A percentile compares a stretch with the other conserved stretches of the same genome.
Conservation (phyloP, 768 basidiomycete species). For the Tremella yokohamensis region DNA sequence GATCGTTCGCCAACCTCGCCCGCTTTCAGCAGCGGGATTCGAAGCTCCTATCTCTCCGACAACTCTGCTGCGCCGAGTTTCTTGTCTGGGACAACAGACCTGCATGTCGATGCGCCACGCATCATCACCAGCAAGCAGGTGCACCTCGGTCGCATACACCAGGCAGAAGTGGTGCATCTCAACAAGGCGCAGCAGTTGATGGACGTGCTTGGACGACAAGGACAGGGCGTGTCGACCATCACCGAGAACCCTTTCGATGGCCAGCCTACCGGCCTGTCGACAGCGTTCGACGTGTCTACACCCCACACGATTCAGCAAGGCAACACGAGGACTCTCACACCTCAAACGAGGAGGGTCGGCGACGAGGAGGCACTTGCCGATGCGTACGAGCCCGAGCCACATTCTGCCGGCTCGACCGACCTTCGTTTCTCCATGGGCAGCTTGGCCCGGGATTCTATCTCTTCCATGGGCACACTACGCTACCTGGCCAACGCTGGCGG, state of each 20-base stretch:
- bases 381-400: slow-evolving; percentile 8
- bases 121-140: slow-evolving; percentile 48
- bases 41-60: slow-evolving; percentile 35
- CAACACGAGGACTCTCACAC: slow-evolving; percentile 13
- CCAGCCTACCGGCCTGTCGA: neutral
- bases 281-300: slow-evolving; percentile 1
- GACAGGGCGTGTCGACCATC: neutral
- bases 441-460: slow-evolving; percentile 33
- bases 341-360: slow-evolving; percentile 7
- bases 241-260: slow-evolving; percentile 6
- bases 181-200: neutral
- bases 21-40: neutral
- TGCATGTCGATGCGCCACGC: slow-evolving; percentile 44
- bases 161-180: slow-evolving; percentile 47
- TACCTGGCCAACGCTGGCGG: slow-evolving; percentile 26
- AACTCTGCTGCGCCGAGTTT: slow-evolving; percentile 32
- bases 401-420: slow-evolving; percentile 26
- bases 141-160: slow-evolving; percentile 43
- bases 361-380: slow-evolving; percentile 1
- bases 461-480: slow-evolving; percentile 34
- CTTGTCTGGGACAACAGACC: slow-evolving; percentile 41
- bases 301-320: neutral
- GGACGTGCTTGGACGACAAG: neutral
- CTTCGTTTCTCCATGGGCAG: slow-evolving; percentile 51
- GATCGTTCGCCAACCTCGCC: slow-evolving; percentile 3